Conservation (phyloP, 345 rosid species). For the Corchorus capsularis region DNA sequence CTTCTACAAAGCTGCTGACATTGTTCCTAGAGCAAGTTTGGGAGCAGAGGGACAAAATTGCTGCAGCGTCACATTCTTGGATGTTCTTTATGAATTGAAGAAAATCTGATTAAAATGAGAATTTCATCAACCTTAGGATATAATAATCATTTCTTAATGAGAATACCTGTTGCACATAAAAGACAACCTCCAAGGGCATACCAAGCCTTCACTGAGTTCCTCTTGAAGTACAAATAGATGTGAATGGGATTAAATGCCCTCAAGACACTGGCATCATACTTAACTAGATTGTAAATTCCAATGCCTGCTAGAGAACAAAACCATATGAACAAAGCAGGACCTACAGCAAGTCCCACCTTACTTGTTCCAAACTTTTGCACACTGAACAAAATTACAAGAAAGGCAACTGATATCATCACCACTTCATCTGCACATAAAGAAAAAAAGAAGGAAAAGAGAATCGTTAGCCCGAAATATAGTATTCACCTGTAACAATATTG, state of each 20-base stretch:
- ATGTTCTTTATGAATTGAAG: conserved; percentile 3
- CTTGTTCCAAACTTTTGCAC: conserved; percentile 98
- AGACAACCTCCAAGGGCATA: conserved; percentile 97
- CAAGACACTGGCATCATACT: conserved; percentile 71
- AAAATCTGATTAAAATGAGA: neutral
- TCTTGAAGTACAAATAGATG: conserved; percentile 84
- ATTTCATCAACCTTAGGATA: neutral
- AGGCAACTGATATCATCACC: conserved; percentile 90
- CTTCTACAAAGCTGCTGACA: neutral
- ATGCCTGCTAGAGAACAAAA: conserved; percentile 92
- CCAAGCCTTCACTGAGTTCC: conserved; percentile 90
- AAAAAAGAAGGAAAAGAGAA: conserved; percentile 24
- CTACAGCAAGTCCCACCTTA: conserved; percentile 92
- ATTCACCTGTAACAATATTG: neutral
- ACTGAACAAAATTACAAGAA: conserved; percentile 87
- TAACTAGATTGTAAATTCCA: conserved; percentile 84
- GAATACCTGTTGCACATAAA: conserved; percentile 93
- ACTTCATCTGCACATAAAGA: conserved; percentile 76
- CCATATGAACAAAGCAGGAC: conserved; percentile 96
- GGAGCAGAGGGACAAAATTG: neutral
- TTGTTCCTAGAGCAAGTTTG: neutral
- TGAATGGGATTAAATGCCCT: conserved; percentile 91
- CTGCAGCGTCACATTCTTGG: neutral
- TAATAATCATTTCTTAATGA: conserved; percentile 15
- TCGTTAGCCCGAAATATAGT: conserved; percentile 29